These are phyloP conservation scores for Passalora sequoiae DNA, from an alignment of 2,329 filamentous ascomycete species.

Conservation along the genomic window DNA sequence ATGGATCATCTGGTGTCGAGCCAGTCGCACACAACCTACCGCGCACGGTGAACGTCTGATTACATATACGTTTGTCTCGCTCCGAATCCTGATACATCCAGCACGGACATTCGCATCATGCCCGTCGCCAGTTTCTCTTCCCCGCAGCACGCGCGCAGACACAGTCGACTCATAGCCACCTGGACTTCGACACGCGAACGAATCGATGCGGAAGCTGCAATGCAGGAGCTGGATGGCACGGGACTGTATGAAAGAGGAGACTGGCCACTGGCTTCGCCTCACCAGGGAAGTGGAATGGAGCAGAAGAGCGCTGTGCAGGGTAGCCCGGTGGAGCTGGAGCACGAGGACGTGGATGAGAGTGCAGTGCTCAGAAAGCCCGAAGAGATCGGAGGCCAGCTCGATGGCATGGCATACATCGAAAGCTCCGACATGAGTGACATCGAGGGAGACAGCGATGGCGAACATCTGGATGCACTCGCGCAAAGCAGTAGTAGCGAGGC, in stretches of 20 bases:
- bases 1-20: too few relatives aligned
- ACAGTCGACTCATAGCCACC: constrained; percentile 22
- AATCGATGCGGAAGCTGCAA: constrained; percentile 27
- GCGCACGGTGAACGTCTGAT: too few relatives aligned
- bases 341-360: constrained; percentile 17
- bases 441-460: constrained; percentile 20
- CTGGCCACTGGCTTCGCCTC: constrained; percentile 25
- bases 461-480: constrained; percentile 5
- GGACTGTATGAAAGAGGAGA: constrained; percentile 26
- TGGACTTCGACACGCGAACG: constrained; percentile 28
- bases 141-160: constrained; percentile 16
- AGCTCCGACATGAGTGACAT: constrained; percentile 25
- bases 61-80: too few relatives aligned
- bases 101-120: too few relatives aligned
- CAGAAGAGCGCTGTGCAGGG: constrained; percentile 7
- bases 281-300: neutral
- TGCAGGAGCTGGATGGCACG: constrained; percentile 30
- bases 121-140: constrained; percentile 29
- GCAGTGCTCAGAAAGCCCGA: constrained; percentile 22
- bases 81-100: too few relatives aligned
- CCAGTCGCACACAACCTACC: too few relatives aligned
- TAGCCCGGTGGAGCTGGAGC: constrained; percentile 16
- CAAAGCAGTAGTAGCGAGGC: neutral
- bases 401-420: constrained; percentile 15
- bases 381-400: constrained; percentile 19